Evolutionary conservation across 331 rosid genomes (phyloP), one percentile per base, ranked within the genome.

Genomic region (Quercus tomentella): DNA sequence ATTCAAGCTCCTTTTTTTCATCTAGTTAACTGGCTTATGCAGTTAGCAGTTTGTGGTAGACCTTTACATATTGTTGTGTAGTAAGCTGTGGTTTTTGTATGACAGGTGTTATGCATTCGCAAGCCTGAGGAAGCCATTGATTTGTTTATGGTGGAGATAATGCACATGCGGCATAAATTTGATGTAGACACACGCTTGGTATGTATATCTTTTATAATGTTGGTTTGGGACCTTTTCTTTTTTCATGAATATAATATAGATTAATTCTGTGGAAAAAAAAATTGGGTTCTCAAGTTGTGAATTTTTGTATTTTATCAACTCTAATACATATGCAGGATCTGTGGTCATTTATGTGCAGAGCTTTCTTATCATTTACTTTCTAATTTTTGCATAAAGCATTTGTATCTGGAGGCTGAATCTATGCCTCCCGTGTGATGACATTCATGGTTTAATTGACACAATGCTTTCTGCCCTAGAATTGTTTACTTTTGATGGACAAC

Each of bases 161-260:
- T 96, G 98, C 99, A 96, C 83, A 96, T 96, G 99, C 88, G 98
- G 41, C 99, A 96, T 83, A 93, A 96, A 80, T 96, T 96, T 74
- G 99, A 96, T 56, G 93, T 85, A 22, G 98, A 96, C 85, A 96
- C 99, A n/a, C 90, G 89, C 60, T 82, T 96, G 99, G 99, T 96
- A 90, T 80, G 92, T 80, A 35, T 26, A 68, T 52, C 10, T 55
- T 28, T 31, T 70, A 18, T 77, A 18, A n/a, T 71, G 51, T 69
- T 80, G 43, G 23, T 79, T 56, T 73, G 30, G 37, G 31, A 15
- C 16, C 72, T 9, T 22, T 63, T 37, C 33, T 16, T 74, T 56
- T 8, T 17, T 56, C 16, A 23, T 4, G 3, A 43, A 55, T 22
- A 15, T 20, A 33, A 14, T 56, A 67, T 7, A 9, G 49, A 23